phyloP scores from a whole-genome alignment of 306 rosid species.

The Prunus mongolica region DNA sequence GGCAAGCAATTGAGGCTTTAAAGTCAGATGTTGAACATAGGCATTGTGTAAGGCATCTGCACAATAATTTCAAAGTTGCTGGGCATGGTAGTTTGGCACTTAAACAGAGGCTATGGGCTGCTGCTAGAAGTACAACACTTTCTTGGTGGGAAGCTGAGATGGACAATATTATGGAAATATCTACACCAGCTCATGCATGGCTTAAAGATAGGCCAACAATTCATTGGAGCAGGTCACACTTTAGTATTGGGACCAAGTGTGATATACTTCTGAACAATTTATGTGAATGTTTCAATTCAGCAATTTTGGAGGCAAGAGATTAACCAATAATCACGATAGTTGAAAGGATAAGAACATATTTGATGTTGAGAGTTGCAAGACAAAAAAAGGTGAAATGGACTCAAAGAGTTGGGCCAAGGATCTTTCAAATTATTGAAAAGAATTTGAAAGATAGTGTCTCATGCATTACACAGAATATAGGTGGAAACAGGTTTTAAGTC shows the following conservation, averaged over 20 bases:
- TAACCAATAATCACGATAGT: too few species aligned
- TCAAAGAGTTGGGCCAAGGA: too few species aligned
- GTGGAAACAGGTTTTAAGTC: neutral
- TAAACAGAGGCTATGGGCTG: neutral
- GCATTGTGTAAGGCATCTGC: neutral
- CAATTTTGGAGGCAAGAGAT: too few species aligned
- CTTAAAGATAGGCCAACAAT: neutral
- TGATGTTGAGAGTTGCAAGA: too few species aligned
- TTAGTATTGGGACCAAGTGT: neutral
- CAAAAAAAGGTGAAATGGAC: too few species aligned
- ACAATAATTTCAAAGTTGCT: neutral
- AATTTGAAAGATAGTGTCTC: too few species aligned
- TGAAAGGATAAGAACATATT: too few species aligned
- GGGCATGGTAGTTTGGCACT: neutral
- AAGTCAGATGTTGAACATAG: neutral
- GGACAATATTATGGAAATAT: neutral
- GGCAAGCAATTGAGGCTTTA: neutral
- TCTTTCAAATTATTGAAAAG: too few species aligned
- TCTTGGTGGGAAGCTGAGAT: neutral
- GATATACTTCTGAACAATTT: neutral
- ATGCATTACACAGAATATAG: too few species aligned
- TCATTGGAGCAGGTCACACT: neutral
- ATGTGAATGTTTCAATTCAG: too few species aligned
- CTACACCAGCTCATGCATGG: neutral
- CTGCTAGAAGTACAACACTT: neutral